A percentile compares a stretch with the other conserved stretches of the same genome.
Conservation (phyloP, 805 yeast species). For the Pichia phayaonensis region DNA sequence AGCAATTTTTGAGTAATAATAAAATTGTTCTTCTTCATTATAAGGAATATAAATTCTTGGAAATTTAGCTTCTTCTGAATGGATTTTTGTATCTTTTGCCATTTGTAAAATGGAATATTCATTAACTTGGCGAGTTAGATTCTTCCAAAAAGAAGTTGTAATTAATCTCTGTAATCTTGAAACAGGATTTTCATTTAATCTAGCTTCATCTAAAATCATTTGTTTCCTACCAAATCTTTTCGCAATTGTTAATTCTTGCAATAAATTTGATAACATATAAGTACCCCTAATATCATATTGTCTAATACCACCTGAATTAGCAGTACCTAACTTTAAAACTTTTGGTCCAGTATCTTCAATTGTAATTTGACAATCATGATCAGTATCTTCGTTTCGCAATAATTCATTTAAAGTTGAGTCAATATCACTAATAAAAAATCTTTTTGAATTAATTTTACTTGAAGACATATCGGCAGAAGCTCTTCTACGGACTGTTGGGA, state of each 20-base stretch:
- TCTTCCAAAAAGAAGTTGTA: conserved; percentile 71
- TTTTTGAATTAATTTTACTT: conserved; percentile 28
- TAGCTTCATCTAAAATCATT: conserved; percentile 72
- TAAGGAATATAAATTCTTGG: conserved; percentile 77
- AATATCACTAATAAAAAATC: conserved; percentile 68
- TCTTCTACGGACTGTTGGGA: conserved; percentile 32
- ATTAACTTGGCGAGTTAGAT: conserved; percentile 65
- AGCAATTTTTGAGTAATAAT: conserved; percentile 53
- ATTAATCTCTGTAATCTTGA: conserved; percentile 67
- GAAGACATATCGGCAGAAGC: conserved; percentile 47
- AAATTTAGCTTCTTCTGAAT: conserved; percentile 49
- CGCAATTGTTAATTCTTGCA: conserved; percentile 87
- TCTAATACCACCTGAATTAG: conserved; percentile 73
- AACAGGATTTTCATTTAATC: conserved; percentile 85
- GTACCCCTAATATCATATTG: conserved; percentile 77
- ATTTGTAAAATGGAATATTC: conserved; percentile 54
- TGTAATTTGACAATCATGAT: conserved; percentile 74
- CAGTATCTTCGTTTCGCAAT: conserved; percentile 75
- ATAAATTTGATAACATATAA: conserved; percentile 75
- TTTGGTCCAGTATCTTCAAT: conserved; percentile 82
- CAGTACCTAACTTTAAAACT: conserved; percentile 73
- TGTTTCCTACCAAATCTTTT: conserved; percentile 70
- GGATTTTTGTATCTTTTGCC: conserved; percentile 73
- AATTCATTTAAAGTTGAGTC: conserved; percentile 64
- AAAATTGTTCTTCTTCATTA: conserved; percentile 62